Base-by-base conservation (phyloP, 208 protist species). In the Plasmodiophora brassicae region DNA sequence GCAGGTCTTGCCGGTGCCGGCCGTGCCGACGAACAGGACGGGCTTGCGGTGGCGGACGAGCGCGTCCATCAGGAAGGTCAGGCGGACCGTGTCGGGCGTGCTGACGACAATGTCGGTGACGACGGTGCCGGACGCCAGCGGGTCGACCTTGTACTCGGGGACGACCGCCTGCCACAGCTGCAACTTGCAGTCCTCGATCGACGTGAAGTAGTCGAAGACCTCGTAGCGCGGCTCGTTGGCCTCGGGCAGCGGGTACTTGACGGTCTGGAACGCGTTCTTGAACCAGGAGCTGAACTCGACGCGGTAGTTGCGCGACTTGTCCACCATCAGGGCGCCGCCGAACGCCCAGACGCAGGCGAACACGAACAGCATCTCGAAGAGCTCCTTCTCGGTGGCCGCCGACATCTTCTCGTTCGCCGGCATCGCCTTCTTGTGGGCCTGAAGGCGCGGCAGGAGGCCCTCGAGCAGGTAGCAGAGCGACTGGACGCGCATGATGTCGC, bases 271-370 rank as follows among this genome's bases (percentile, higher is more conserved):
- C 5, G 50, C 60, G 38, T 88, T 88, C 87, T 90, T 89, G 46
- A 83, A 89, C 87, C 87, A 89, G 54, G 85, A 97, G 41, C 93
- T 96, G 91, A 99, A 99, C 91, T 97, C 92, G 65, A 93, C 91
- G 46, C 96, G 95, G 90, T 91, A 92, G 85, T 96, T 94, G 14
- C 44, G 39, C 38, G 91, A 39, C 65, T 98, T 95, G n/a, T 97
- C 97, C 60, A 94, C 94, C 38, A 95, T 95, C 53, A 98, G 93
- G 71, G 95, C 95, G 41, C 97, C 97, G 87, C 97, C 97, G 92
- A 98, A 97, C 20, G 96, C 96, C 97, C 97, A 99, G 89, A 99
- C 94, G 46, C 95, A 93, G 45, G 96, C 95, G 92, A 98, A 99
- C 25, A 97, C 95, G 93, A 99, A 99, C 91, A 97, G 97, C 85